phyloP scores from a whole-genome alignment of 805 yeast species.

The Candida wancherniae region DNA sequence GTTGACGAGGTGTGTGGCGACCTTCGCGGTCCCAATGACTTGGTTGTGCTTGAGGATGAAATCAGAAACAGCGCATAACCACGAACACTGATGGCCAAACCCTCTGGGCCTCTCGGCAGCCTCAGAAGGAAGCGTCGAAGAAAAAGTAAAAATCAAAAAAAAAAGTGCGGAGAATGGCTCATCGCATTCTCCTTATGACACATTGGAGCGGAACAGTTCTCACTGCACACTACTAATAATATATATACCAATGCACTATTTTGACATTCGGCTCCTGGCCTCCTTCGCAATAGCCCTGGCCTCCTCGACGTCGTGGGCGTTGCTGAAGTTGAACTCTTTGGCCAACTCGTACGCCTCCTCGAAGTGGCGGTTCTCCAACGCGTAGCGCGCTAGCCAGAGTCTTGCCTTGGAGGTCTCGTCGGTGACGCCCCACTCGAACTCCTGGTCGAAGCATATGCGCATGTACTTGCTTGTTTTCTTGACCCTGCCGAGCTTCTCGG shows the following conservation, averaged over 20 bases:
- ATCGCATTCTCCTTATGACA: no score
- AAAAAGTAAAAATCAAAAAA: no score
- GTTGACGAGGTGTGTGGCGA: conserved; percentile 21
- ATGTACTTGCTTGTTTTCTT: conserved; percentile 57
- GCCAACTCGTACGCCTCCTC: conserved; percentile 71
- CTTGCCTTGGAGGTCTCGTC: conserved; percentile 78
- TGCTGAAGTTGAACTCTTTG: conserved; percentile 58
- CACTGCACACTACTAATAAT: no score
- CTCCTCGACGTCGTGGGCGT: conserved; percentile 85
- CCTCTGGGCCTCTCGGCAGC: no score
- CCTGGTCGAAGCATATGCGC: conserved; percentile 65
- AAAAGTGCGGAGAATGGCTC: no score
- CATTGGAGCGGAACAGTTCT: no score
- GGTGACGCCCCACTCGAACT: conserved; percentile 56
- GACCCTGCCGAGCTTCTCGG: conserved; percentile 51
- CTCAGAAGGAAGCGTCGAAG: no score
- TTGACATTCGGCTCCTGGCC: conserved; percentile 52
- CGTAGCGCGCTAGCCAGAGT: conserved; percentile 78
- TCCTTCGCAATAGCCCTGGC: conserved; percentile 80
- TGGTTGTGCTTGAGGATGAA: conserved; percentile 25
- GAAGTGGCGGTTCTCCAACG: conserved; percentile 52
- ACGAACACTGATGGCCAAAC: no score
- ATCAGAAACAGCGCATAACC: conserved; percentile 9
- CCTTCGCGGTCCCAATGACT: conserved; percentile 21
- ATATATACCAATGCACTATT: no score